phyloP scores from a whole-genome alignment of 2,329 filamentous ascomycete genomes.

The Graphilbum sp. region DNA sequence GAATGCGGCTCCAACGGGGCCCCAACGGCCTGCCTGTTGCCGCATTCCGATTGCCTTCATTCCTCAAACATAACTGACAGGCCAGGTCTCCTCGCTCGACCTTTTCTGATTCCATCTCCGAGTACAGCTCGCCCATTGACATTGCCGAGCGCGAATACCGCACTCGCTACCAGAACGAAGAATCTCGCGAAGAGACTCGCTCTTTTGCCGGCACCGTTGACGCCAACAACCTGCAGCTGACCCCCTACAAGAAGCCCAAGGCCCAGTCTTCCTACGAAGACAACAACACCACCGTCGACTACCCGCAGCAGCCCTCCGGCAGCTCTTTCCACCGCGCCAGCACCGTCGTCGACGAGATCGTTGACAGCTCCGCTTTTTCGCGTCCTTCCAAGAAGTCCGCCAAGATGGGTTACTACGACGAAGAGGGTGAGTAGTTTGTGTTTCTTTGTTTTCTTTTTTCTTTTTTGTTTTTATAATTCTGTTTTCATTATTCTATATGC shows the following conservation, averaged over 20 bases:
- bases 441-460: neutral
- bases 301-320: constrained; percentile 18
- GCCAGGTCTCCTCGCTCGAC: constrained; percentile 10
- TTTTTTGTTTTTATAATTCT: neutral
- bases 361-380: constrained; percentile 24
- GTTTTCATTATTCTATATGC: too few relatives aligned
- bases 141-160: constrained; percentile 51
- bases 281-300: constrained; percentile 40
- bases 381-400: constrained; percentile 30
- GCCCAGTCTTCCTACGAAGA: constrained; percentile 31
- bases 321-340: constrained; percentile 33
- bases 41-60: too few relatives aligned
- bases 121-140: constrained; percentile 41
- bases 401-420: constrained; percentile 53
- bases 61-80: too few relatives aligned
- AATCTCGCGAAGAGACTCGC: constrained; percentile 22
- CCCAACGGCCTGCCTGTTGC: neutral
- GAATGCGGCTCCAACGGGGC: too few relatives aligned
- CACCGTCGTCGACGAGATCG: constrained; percentile 50
- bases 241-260: constrained; percentile 19
- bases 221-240: constrained; percentile 12
- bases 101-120: constrained; percentile 49
- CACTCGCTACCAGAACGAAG: constrained; percentile 36
- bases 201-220: constrained; percentile 20
- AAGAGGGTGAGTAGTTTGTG: constrained; percentile 42